Base-by-base conservation (phyloP, 805 yeast species). In the Torulaspora maleeae region DNA sequence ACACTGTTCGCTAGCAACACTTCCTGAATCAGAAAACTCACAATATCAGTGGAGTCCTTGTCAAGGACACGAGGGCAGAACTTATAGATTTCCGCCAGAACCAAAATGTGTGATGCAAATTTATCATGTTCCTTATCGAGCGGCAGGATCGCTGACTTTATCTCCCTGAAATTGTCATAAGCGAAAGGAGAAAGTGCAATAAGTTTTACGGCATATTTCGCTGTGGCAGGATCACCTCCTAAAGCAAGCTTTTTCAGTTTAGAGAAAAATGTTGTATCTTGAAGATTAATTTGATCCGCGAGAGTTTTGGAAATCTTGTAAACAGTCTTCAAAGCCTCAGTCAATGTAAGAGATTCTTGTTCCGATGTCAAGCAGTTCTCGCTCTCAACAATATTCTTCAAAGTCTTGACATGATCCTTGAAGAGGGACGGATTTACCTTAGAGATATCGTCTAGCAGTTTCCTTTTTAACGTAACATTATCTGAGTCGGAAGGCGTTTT, bases 171-270 rank as follows among this genome's bases (percentile, higher is more conserved):
- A 9, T 69, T 62, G 2, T 65, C 58, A 15, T 75, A 77, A 20
- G 72, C 72, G 40, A 66, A 66, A 3, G 70, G 61, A 2, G 74
- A 63, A n/a, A 78, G 67, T 2, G 79, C 73, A 6, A 86, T 49
- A 5, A 85, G 65, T 56, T 78, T 80, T 7, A 79, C 67, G 0
- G 90, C 75, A 58, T 81, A 85, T 55, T 73, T 79, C 0, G 91
- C 82, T 54, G 82, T 87, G 8, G 56, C 34, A 1, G 86, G 78
- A 2, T 76, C 63, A 0, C 91, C 91, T 1, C 57, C 53, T 0
- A 68, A 50, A 0, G 83, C 76, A 22, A 82, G 64, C 1, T 64
- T 59, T 36, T 70, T 66, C 38, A 87, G 60, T 11, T 68, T 64
- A 7, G 74, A 73, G 12, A 68, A 52, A 50, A 82, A 78, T 3